phyloP scores from a whole-genome alignment of 352 stramenopile species.

The Phytophthora syringae region DNA sequence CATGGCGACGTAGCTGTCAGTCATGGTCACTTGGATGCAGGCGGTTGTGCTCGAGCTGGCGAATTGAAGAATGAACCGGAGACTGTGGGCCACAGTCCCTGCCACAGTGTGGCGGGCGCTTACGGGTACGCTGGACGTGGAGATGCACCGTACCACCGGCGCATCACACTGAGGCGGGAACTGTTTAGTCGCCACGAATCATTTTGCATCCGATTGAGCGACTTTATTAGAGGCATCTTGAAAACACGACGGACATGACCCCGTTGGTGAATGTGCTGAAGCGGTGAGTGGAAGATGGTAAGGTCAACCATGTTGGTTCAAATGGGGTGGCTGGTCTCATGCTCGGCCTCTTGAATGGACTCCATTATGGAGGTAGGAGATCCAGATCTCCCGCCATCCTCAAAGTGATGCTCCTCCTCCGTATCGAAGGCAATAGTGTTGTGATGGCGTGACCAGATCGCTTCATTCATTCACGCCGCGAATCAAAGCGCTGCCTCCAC shows the following conservation, averaged over 20 bases:
- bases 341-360: not conserved
- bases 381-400: not conserved
- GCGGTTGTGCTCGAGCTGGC: conserved; percentile 5
- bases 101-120: not conserved
- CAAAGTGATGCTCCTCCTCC: not conserved
- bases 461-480: not conserved
- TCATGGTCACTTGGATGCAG: conserved; percentile 3
- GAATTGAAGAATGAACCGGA: conserved; percentile 35
- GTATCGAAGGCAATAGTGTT: not conserved
- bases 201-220: not conserved
- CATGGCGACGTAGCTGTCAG: conserved; percentile 35
- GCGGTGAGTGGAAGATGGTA: not conserved
- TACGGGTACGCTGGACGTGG: not conserved
- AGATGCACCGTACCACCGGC: no score
- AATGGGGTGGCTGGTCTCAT: not conserved
- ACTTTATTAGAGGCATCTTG: no score
- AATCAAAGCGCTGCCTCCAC: no score
- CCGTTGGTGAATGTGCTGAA: not conserved
- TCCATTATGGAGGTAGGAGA: not conserved
- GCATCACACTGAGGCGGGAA: not conserved
- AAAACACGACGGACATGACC: no score
- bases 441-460: not conserved
- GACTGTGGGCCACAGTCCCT: no score
- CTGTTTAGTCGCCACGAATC: not conserved
- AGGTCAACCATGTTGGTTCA: not conserved